phyloP scores from a whole-genome alignment of 129 eudicot genomes.

The carrot (Daucus carota) region DH1_v3.0 NC_030386.2:37295501-37296000 shows the following conservation, averaged over 20 bases:
- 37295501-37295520: slow-evolving; percentile 6
- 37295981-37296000: background rate
- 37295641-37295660: slow-evolving; percentile 24
- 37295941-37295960: slow-evolving; percentile 4
- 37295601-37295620: slow-evolving; percentile 5
- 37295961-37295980: background rate
- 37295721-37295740: slow-evolving; percentile 52
- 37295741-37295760: slow-evolving; percentile 80
- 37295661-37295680: slow-evolving; percentile 41
- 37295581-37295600: slow-evolving; percentile 12
- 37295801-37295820: slow-evolving; percentile 62
- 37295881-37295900: slow-evolving; percentile 54
- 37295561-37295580: background rate
- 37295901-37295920: slow-evolving; percentile 28
- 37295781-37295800: slow-evolving; percentile 75
- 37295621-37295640: background rate
- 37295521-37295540: background rate
- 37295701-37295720: slow-evolving; percentile 88
- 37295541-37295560: background rate
- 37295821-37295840: slow-evolving; percentile 51
- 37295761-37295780: slow-evolving; percentile 76
- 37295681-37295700: slow-evolving; percentile 49
- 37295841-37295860: slow-evolving; percentile 13
- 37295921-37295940: slow-evolving; percentile 7
- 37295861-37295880: slow-evolving; percentile 42